Conservation (phyloP, 345 rosid species). For the Nasturtium officinale region DNA sequence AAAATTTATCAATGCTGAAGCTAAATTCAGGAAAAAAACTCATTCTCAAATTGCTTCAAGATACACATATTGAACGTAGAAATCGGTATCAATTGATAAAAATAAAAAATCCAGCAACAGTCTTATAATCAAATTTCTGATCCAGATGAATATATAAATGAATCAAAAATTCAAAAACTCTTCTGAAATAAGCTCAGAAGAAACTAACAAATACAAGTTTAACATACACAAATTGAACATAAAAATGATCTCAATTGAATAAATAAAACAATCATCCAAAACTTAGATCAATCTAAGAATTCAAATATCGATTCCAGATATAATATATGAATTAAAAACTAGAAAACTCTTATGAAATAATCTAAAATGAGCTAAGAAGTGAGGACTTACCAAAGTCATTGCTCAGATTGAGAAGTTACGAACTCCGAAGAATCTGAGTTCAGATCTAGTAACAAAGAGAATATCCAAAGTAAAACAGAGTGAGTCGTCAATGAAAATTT, state of each 20-base stretch:
- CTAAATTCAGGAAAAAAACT: neutral
- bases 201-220: neutral
- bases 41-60: neutral
- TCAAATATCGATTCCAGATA: neutral
- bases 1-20: neutral
- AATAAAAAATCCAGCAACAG: too few relatives aligned
- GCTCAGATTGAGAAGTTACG: constrained; percentile 45
- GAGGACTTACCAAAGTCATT: constrained; percentile 71
- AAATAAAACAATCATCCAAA: neutral
- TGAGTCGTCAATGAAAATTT: neutral
- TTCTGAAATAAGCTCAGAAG: too few relatives aligned
- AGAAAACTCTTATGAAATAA: neutral
- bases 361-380: constrained; percentile 9
- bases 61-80: neutral
- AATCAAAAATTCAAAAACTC: too few relatives aligned
- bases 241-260: neutral
- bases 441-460: constrained; percentile 51
- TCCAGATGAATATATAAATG: too few relatives aligned
- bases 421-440: constrained; percentile 42
- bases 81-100: neutral
- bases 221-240: neutral
- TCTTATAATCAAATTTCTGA: too few relatives aligned
- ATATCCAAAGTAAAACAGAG: neutral
- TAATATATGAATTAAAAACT: neutral
- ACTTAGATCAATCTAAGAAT: neutral